Percentiles rank a stretch among this genome's conserved stretches.
Conservation (phyloP, 768 basidiomycete species). For the Trametes villosa region DNA sequence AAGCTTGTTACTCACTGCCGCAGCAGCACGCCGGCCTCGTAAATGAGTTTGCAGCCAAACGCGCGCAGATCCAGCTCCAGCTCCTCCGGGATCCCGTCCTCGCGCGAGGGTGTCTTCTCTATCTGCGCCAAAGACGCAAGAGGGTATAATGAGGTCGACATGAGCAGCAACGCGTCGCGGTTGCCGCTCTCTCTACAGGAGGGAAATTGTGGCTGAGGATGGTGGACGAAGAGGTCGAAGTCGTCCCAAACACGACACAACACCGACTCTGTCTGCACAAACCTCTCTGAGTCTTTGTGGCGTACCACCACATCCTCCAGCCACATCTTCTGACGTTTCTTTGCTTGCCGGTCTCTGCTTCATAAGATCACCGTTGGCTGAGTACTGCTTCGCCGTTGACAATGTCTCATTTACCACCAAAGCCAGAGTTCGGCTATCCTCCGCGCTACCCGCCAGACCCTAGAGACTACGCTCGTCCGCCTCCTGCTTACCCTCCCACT, state of each 20-base stretch:
- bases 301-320: background rate
- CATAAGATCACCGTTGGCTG: background rate
- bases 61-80: slow-evolving; percentile 89
- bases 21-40: slow-evolving; percentile 90
- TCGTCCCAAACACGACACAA: slow-evolving; percentile 28
- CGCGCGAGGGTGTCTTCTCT: slow-evolving; percentile 74
- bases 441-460: slow-evolving; percentile 31
- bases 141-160: slow-evolving; percentile 59
- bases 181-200: background rate
- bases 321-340: background rate
- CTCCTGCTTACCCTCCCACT: slow-evolving; percentile 14
- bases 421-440: slow-evolving; percentile 36
- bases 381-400: background rate
- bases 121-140: slow-evolving; percentile 84
- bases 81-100: slow-evolving; percentile 80
- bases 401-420: slow-evolving; percentile 39
- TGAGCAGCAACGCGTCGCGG: slow-evolving; percentile 1
- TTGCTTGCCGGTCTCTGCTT: background rate
- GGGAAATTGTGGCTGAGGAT: background rate
- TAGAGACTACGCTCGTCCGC: slow-evolving; percentile 29
- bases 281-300: no score
- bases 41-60: slow-evolving; percentile 92
- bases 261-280: slow-evolving; percentile 2
- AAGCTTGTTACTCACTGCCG: slow-evolving; percentile 66
- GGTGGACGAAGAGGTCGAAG: background rate